These are phyloP conservation scores for Capsicum chinense DNA, from an alignment of 257 asterid species.

Conservation along the genomic window DNA sequence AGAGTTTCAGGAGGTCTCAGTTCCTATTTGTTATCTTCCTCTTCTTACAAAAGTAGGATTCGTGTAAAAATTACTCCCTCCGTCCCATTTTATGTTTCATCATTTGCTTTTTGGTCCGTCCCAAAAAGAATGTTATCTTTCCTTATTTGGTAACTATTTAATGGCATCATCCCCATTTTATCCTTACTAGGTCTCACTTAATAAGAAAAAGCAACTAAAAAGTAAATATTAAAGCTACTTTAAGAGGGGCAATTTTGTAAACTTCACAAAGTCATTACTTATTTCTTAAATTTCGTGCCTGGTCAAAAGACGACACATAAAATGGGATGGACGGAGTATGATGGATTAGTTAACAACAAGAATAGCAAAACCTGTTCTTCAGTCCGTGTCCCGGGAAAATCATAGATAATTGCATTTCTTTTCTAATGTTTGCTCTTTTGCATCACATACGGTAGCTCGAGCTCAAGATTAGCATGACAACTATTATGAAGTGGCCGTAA, in stretches of 20 bases:
- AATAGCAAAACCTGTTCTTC: background rate
- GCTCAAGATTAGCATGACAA: background rate
- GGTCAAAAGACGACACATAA: too few relatives aligned
- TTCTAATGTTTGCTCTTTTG: background rate
- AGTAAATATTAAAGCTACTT: too few relatives aligned
- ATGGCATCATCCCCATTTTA: too few relatives aligned
- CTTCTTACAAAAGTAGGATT: background rate
- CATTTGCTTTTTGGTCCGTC: too few relatives aligned
- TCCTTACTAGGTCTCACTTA: too few relatives aligned
- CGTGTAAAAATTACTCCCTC: background rate
- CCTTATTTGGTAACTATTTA: too few relatives aligned
- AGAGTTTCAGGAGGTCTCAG: background rate
- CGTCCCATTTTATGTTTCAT: too few relatives aligned
- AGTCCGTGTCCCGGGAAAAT: background rate
- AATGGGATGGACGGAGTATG: background rate
- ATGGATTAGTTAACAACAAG: background rate
- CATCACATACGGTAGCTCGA: background rate
- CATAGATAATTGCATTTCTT: background rate
- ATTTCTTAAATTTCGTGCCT: too few relatives aligned
- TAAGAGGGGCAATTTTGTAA: too few relatives aligned
- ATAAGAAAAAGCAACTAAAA: too few relatives aligned
- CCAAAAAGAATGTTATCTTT: too few relatives aligned
- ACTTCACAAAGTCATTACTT: too few relatives aligned
- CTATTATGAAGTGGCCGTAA: background rate
- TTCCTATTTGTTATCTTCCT: constrained; percentile 1